Base-by-base conservation (phyloP, 805 yeast genomes). In the Barnettozyma pratensis region DNA sequence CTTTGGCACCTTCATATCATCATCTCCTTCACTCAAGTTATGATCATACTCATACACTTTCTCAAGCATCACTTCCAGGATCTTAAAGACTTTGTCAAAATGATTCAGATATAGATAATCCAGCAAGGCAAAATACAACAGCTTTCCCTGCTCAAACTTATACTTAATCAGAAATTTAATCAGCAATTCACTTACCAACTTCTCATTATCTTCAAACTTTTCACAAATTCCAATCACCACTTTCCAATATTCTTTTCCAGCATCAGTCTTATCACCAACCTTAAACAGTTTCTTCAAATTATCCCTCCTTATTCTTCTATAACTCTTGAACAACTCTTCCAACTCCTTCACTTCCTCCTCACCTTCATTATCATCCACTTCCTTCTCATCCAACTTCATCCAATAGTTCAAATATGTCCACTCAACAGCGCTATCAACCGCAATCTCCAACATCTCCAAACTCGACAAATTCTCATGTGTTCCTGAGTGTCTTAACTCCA, bases 381-480 rank as follows among this genome's bases (percentile, higher is more conserved):
- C 47, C 6, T n/a, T 28, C 3, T 48, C 42, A 31, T 46, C 58
- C 36, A 47, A 42, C 32, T 64, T 69, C 14, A 63, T 53, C 99
- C 99, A 92, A 66, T 83, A 92, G 57, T 84, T 73, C 3, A 70
- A 74, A 63, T 74, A 75, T 3, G 92, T 67, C 97, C 98, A 94
- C 6, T 66, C 69, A 42, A 92, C 63, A 0, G 96, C 96, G 43
- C 76, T 69, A 5, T 65, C 60, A 2, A 80, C 67, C 11, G 83
- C 77, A n/a, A 70, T 60, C 37, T 95, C 71, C n/a, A 91, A 70
- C 66, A 86, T 73, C 38, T 76, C 80, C 39, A 88, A 57, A 32
- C 85, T 73, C 1, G 97, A 97, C 28, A 94, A 65, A 14, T 72
- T 70, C 58, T 92, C 98, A 64, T 94, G 99, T 0, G 99, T 92